Evolutionary conservation across 495 filamentous ascomycete genomes (phyloP).

Genomic region (Bacidia rubella): DNA sequence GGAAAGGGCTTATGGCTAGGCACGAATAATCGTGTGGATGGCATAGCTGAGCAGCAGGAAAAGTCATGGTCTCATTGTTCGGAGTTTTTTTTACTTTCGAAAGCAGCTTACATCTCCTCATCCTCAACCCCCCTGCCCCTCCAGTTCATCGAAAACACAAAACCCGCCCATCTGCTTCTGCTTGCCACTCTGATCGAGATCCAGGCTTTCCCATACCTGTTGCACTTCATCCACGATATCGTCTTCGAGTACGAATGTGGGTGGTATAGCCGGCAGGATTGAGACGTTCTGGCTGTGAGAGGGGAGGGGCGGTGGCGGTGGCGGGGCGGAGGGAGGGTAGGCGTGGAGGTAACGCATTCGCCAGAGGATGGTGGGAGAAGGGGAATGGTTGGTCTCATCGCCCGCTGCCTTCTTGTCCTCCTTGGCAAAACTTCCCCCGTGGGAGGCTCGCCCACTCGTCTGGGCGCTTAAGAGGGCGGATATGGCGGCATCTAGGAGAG

Average conservation of each 20-base stretch:
- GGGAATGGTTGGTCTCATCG: no score
- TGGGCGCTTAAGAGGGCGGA: no score
- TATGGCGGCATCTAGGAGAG: no score
- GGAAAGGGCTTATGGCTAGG: conserved; percentile 33
- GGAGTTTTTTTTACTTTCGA: no score
- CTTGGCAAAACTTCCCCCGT: no score
- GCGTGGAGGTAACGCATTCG: conserved; percentile 52
- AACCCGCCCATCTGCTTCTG: neutral
- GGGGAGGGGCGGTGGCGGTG: conserved; percentile 16
- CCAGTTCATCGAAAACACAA: neutral
- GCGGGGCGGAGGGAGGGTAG: conserved; percentile 30
- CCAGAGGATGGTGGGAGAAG: conserved; percentile 41
- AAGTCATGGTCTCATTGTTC: no score
- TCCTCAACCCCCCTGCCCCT: neutral
- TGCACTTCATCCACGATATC: conserved; percentile 43
- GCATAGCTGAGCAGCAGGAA: no score
- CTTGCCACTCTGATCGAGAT: conserved; percentile 35
- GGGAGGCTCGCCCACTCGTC: no score
- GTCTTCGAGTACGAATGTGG: conserved; percentile 61
- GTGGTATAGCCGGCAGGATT: conserved; percentile 37
- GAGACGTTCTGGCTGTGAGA: conserved; percentile 22
- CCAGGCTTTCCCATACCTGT: conserved; percentile 47
- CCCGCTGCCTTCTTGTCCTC: no score
- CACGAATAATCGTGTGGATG: neutral
- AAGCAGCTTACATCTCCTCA: neutral